Base-by-base conservation (phyloP, 176 grass and related monocot species). In the Triticum dicoccoides region DNA sequence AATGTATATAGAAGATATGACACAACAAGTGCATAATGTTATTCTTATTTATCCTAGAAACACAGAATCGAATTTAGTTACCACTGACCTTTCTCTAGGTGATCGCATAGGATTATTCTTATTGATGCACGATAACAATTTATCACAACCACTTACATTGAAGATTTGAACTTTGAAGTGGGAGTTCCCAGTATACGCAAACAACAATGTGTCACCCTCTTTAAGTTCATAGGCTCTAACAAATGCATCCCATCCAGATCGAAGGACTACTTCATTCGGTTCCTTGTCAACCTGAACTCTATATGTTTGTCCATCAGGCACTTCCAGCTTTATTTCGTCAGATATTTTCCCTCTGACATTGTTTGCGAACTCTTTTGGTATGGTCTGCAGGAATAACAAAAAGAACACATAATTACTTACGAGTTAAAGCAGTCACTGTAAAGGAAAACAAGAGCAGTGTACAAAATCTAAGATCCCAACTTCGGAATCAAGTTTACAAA, bases 91-190 rank as follows among this genome's bases (percentile, higher is more conserved):
- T 56, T 58, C 75, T 59, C 15, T 58, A 27, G 24, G 27, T 76
- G 61, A 41, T 27, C 11, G 66, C 27, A 13, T 3, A 47, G 5
- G 29, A 20, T 17, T 73, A 33, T 39, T 18, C 34, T 21, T 51
- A 4, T 5, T 4, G 4, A 74, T 44, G 35, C n/a, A 45, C 1
- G 64, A 29, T 34, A 25, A n/a, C 9, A 32, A 32, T 68, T 87
- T 90, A 25, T 71, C 79, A 42, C 73, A 83, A n/a, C 79, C 80
- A 83, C 38, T 84, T 72, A 38, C 6, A n/a, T 79, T 73, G 41
- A 90, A 90, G 69, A 90, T 78, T 21, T 20, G 18, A 74, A 90
- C 89, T 65, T 87, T 69, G 44, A 90, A 90, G 34, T 49, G 69
- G 14, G 79, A 83, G 11, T 69, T 78, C 44, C 84, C 49, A 24